phyloP scores from a whole-genome alignment of 306 rosid species.

The Corylus heterophylla region DNA sequence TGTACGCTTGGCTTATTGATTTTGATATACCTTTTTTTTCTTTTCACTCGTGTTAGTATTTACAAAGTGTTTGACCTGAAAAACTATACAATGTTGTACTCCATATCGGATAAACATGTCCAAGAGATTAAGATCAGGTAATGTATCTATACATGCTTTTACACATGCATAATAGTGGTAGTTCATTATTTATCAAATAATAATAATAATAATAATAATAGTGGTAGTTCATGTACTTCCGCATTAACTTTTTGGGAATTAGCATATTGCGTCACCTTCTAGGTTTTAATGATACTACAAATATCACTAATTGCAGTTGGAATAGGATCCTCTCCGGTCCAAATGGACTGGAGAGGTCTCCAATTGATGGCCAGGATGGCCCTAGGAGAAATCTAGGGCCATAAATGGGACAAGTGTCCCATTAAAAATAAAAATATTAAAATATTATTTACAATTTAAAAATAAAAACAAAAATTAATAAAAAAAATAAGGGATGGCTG shows the following conservation, averaged over 20 bases:
- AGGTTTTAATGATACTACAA: slow-evolving; percentile 2
- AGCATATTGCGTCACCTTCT: slow-evolving; percentile 12
- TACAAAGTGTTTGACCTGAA: slow-evolving; percentile 98
- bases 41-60: slow-evolving; percentile 51
- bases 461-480: too few relatives aligned
- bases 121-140: slow-evolving; percentile 99
- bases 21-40: slow-evolving; percentile 24
- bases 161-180: neutral
- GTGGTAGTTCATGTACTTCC: neutral
- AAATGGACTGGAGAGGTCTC: too few relatives aligned
- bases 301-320: neutral
- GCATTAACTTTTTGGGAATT: slow-evolving; percentile 14
- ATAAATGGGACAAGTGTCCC: too few relatives aligned
- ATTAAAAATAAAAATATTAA: too few relatives aligned
- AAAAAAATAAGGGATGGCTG: too few relatives aligned
- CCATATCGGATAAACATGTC: slow-evolving; percentile 94
- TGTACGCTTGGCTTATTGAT: slow-evolving; percentile 23
- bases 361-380: too few relatives aligned
- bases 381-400: too few relatives aligned
- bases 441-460: too few relatives aligned
- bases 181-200: neutral
- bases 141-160: slow-evolving; percentile 24
- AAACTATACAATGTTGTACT: slow-evolving; percentile 93
- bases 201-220: neutral
- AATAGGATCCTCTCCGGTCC: too few relatives aligned